Evolutionary conservation across 495 filamentous ascomycete genomes (phyloP), one percentile per base, ranked within the genome.

Genomic region (Hypoxylon crocopeplum): DNA sequence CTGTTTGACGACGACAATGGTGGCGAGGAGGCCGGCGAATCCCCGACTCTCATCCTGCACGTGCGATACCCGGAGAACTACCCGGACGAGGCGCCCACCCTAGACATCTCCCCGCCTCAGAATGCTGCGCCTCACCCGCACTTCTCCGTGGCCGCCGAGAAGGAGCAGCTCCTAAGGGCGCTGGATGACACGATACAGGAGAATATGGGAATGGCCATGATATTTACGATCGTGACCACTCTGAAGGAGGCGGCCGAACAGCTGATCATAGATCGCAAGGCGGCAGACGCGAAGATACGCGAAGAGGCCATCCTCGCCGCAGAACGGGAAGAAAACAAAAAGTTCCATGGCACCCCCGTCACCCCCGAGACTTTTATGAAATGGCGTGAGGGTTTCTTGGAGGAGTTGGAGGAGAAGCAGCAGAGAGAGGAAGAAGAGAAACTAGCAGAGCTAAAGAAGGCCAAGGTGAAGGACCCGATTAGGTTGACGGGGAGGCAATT

Each of bases 131-230:
- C 83, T 56, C 80, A 92, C 66, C 77, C 81, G 8, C 81, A 84
- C 56, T 77, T 84, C 60, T 79, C 76, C 44, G 64, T 83, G 12
- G 68, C 74, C 39, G 72, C 77, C 11, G 95, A 98, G 76, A 89
- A 88, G 59, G 79, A 81, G 32, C 71, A 71, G 34, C 81, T 99
- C 1, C 83, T 97, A 8, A 75, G 83, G 37, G 78, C 83, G 2
- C 79, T 98, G 12, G 69, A 85, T 34, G 78, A 83, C 2, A 86
- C 85, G 0, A 87, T 97, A 24, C 84, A 89, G 55, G 94, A 98
- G 72, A 98, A 92, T 56, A 70, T 98, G 29, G 94, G 94, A 24
- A 97, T 96, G 85, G 89, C 91, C n/a, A 99, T 99, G 94, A 81
- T 99, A 0, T 99, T 97, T 74, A 91, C 93, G 0, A 77, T 99